Conservation (phyloP, 2,329 filamentous ascomycete genomes). For the Fusarium newnesense region DNA sequence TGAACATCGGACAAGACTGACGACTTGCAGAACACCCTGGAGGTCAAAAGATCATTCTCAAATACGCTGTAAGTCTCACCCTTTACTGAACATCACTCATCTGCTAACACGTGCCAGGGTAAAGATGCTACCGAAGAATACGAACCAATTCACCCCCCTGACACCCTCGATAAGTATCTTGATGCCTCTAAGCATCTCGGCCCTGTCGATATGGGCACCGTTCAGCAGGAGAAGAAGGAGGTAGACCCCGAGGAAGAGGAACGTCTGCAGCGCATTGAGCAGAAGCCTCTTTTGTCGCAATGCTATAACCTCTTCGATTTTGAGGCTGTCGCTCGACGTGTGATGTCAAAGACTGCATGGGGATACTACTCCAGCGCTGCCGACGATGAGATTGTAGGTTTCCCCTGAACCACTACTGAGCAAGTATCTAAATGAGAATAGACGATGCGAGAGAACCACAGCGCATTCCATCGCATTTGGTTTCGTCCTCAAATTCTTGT, state of each 20-base stretch:
- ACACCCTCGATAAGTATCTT: constrained; percentile 87
- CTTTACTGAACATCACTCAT: background rate
- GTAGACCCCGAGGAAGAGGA: constrained; percentile 70
- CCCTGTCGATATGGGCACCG: constrained; percentile 87
- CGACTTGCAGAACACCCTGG: constrained; percentile 78
- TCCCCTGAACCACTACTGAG: background rate
- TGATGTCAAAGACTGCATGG: constrained; percentile 98
- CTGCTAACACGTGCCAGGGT: constrained; percentile 58
- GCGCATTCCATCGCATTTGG: constrained; percentile 96
- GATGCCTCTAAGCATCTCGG: constrained; percentile 88
- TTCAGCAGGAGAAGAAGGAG: constrained; percentile 76
- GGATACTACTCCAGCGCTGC: constrained; percentile 97
- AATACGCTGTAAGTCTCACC: constrained; percentile 74
- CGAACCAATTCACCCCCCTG: constrained; percentile 87
- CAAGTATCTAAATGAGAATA: constrained; percentile 49
- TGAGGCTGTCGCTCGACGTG: constrained; percentile 85
- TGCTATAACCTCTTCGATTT: constrained; percentile 97
- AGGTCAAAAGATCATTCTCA: constrained; percentile 91
- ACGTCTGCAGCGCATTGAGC: constrained; percentile 76
- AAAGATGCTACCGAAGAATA: constrained; percentile 95
- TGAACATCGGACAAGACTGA: constrained; percentile 4
- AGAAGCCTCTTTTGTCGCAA: constrained; percentile 83
- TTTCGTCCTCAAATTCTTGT: constrained; percentile 91
- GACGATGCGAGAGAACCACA: constrained; percentile 96
- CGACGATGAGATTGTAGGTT: constrained; percentile 56